Evolutionary conservation across 768 basidiomycete genomes (phyloP).

Genomic region (Mycena polygramma): DNA sequence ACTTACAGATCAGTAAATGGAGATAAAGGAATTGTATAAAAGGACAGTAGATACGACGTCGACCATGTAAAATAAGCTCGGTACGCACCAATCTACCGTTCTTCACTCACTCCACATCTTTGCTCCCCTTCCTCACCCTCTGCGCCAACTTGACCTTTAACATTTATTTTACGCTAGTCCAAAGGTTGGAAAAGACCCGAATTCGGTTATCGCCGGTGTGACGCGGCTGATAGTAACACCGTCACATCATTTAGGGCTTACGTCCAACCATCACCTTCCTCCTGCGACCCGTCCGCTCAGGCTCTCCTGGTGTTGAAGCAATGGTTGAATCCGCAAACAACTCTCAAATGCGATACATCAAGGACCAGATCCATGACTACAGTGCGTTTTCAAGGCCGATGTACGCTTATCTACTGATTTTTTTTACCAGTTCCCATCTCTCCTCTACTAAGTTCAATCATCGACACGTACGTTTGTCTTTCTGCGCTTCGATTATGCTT

Average conservation of each 20-base stretch:
- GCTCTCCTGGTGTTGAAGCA: not conserved
- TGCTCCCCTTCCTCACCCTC: too few species aligned
- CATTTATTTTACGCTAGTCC: too few species aligned
- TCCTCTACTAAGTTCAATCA: conserved; percentile 23
- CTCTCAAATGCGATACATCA: conserved; percentile 41
- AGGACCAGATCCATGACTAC: conserved; percentile 54
- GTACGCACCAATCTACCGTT: too few species aligned
- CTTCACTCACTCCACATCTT: too few species aligned
- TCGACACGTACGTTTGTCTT: conserved; percentile 16
- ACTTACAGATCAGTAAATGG: too few species aligned
- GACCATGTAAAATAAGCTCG: too few species aligned
- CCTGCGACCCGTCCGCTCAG: not conserved
- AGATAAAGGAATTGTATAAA: too few species aligned
- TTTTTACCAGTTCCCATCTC: conserved; percentile 13
- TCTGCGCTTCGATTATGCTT: not conserved
- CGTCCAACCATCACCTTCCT: conserved; percentile 1
- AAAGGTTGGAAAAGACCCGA: too few species aligned
- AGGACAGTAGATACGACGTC: too few species aligned
- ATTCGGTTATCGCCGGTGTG: too few species aligned
- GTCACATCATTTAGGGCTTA: not conserved
- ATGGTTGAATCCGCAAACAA: conserved; percentile 26
- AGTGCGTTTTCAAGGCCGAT: conserved; percentile 42
- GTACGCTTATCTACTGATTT: not conserved
- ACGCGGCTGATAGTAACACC: not conserved
- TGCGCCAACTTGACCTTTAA: too few species aligned